Base-by-base conservation (phyloP, 441 rosid genomes). In the Erodium trifolium region DNA sequence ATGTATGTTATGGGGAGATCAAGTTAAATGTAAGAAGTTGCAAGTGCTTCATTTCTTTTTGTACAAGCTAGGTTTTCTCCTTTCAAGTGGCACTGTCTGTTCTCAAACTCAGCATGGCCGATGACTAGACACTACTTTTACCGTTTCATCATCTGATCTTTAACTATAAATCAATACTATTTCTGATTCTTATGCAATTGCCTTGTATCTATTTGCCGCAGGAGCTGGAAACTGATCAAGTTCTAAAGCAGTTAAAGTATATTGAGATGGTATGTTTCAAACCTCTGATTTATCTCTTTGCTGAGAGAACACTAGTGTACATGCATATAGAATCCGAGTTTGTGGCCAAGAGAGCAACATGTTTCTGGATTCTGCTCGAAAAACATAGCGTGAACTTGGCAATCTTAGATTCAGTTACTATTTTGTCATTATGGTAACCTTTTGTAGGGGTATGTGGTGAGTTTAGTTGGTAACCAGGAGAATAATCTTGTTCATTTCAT, bases 221-320 rank as follows among this genome's bases (percentile, higher is more conserved):
- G 98, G 98, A 90, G 83, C 77, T 88, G 82, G 96, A 84, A 66
- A 93, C 97, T 19, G 86, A 83, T 73, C 79, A 86, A 78, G 75
- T 87, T 73, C 71, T 87, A 64, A 83, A 83, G 87, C 98, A 90
- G 64, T 83, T 90, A 41, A 87, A 90, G 83, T 86, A 85, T 76
- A 72, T 87, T 64, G 83, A 87, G 75, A 79, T 74, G 93, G 96
- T 90, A 80, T 27, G 88, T 71, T 31, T 5, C 1, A 2, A 45
- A 11, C 35, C 23, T 29, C 69, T 47, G 9, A 45, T 67, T 66
- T 67, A 10, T 72, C 67, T 53, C 63, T 27, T 8, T 16, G 65
- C 29, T 62, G 16, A 27, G 37, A 62, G 34, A 59, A 19, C 5
- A 19, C 8, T 53, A 49, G 57, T 53, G 34, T 31, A 31, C 34